Evolutionary conservation across 805 yeast species (phyloP).

Genomic region (Sugiyamaella boreocaroliniensis): DNA sequence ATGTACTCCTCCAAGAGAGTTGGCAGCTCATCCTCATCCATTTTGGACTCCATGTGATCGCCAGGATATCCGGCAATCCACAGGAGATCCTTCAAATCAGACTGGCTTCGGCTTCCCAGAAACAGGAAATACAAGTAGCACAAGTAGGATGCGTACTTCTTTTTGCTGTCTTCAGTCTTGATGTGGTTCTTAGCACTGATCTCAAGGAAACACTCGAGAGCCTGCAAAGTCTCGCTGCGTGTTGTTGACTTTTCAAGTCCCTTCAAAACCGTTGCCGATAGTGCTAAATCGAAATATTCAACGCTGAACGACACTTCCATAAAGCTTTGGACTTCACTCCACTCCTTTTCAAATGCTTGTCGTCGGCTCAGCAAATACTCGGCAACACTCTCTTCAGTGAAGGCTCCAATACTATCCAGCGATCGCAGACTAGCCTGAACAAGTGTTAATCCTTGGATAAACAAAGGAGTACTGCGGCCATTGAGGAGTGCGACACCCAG

Average conservation of each 20-base stretch:
- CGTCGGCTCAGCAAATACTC: constrained; percentile 11
- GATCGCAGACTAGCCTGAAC: constrained; percentile 16
- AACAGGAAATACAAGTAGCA: constrained; percentile 23
- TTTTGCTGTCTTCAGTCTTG: background rate
- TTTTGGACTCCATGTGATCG: constrained; percentile 12
- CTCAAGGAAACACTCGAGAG: constrained; percentile 22
- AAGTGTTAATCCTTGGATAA: constrained; percentile 18
- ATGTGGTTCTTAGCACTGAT: constrained; percentile 19
- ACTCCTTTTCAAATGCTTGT: constrained; percentile 11
- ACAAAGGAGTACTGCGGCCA: constrained; percentile 14
- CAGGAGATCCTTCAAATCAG: constrained; percentile 20
- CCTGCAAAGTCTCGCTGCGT: constrained; percentile 18
- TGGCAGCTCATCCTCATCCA: constrained; percentile 15
- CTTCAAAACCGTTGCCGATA: constrained; percentile 19
- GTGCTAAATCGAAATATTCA: constrained; percentile 21
- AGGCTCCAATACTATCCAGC: constrained; percentile 21
- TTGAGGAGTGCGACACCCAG: constrained; percentile 20
- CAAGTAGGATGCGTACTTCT: constrained; percentile 16
- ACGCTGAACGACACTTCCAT: constrained; percentile 14
- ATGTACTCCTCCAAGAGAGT: constrained; percentile 18
- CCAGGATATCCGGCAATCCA: constrained; percentile 26
- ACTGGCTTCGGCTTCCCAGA: constrained; percentile 20
- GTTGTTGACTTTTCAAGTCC: constrained; percentile 22
- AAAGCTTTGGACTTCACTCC: constrained; percentile 14
- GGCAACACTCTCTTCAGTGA: constrained; percentile 13